A percentile compares a stretch with the other conserved stretches of the same genome.
phyloP scores from a whole-genome alignment of 345 rosid species.

The Citrus trifoliata region DNA sequence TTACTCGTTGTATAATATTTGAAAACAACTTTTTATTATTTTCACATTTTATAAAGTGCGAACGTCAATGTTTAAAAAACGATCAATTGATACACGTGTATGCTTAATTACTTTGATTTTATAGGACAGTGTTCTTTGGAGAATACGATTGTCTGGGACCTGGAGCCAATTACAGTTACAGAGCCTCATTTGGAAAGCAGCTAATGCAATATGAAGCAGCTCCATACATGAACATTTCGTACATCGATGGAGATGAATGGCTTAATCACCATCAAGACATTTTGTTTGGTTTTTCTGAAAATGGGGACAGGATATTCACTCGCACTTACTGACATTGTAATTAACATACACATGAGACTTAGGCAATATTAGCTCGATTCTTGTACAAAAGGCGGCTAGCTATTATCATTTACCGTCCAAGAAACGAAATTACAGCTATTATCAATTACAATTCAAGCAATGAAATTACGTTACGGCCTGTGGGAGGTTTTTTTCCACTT shows the following conservation, averaged over 20 bases:
- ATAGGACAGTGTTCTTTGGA: slow-evolving; percentile 68
- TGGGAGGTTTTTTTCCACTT: too few species aligned
- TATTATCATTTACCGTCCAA: neutral
- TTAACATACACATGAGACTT: too few species aligned
- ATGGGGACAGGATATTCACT: neutral
- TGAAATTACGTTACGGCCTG: too few species aligned
- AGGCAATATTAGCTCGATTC: too few species aligned
- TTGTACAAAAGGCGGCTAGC: neutral
- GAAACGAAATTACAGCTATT: neutral
- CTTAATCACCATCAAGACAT: slow-evolving; percentile 21
- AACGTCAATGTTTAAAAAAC: fast-evolving
- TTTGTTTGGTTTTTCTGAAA: neutral
- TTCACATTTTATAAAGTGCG: too few species aligned
- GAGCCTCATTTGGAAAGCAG: slow-evolving; percentile 52
- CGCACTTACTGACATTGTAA: neutral
- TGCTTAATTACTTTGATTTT: neutral
- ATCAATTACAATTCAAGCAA: too few species aligned
- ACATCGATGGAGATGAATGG: slow-evolving; percentile 72
- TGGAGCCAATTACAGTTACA: slow-evolving; percentile 46
- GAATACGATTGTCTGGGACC: slow-evolving; percentile 62
- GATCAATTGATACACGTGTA: too few species aligned
- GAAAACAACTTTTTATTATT: too few species aligned
- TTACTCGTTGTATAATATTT: too few species aligned
- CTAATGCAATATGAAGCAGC: slow-evolving; percentile 52
- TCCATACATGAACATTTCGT: slow-evolving; percentile 49